Percentiles rank a stretch among this genome's conserved stretches.
phyloP scores from a whole-genome alignment of 108 stramenopile species.

The Cyclotella atomus region DNA sequence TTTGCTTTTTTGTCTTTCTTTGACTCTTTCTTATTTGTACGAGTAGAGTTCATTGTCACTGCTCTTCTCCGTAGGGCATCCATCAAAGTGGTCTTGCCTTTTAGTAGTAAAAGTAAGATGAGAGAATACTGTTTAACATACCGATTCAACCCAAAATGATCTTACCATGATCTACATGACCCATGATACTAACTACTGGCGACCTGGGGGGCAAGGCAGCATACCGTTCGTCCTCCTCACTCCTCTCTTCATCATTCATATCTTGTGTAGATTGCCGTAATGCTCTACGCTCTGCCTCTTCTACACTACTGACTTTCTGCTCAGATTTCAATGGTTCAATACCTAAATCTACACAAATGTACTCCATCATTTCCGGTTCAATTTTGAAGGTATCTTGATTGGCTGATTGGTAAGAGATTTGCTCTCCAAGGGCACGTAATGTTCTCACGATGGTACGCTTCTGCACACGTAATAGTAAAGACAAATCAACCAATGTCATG shows the following conservation, averaged over 20 bases:
- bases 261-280: conserved; percentile 12
- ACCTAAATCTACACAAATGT: conserved; percentile 39
- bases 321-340: conserved; percentile 35
- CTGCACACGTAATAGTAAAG: conserved; percentile 26
- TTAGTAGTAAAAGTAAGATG: no score
- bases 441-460: conserved; percentile 40
- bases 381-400: conserved; percentile 46
- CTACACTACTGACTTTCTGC: conserved; percentile 15
- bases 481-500: conserved; percentile 59
- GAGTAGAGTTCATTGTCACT: conserved; percentile 14
- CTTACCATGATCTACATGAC: conserved; percentile 94
- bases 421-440: conserved; percentile 30
- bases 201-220: conserved; percentile 60
- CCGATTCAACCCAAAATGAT: no score
- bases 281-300: conserved; percentile 27
- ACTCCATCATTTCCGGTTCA: conserved; percentile 42
- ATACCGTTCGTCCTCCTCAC: conserved; percentile 39
- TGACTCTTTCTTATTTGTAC: conserved; percentile 22
- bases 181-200: conserved; percentile 88
- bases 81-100: conserved; percentile 91
- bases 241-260: conserved; percentile 28
- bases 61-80: conserved; percentile 67
- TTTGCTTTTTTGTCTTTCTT: conserved; percentile 23
- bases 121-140: no score
- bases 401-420: conserved; percentile 20